Evolutionary conservation across 2,329 filamentous ascomycete species (phyloP), one percentile per base, ranked within the genome.

Genomic region (Beauveria caledonica): DNA sequence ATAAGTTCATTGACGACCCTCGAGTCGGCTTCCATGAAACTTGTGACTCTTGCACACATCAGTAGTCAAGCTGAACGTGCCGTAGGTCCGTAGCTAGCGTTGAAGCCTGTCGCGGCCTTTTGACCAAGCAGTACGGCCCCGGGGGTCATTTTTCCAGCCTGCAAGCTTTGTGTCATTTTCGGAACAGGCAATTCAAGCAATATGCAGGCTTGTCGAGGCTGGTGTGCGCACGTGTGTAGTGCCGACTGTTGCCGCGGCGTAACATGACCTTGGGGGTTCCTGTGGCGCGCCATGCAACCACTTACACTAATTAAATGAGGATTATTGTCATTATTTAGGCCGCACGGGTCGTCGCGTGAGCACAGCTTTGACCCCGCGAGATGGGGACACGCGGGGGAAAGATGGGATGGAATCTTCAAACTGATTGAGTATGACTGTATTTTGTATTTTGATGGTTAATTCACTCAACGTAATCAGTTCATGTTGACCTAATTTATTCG

Each of bases 261-360:
- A 56, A 56, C 53, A 56, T 56, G 53, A 56, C 42, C 48, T 56
- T n/a, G n/a, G n/a, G 42, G 11, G 10, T 23, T 48, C 7, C 42
- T 56, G 53, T 33, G 53, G 53, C 53, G 52, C 52, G 42, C 53
- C 42, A 46, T 48, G 53, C 53, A 56, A 48, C 53, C 53, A 56
- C 53, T 56, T n/a, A n/a, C n/a, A n/a, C n/a, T n/a, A n/a, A n/a
- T 55, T 56, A 42, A n/a, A 15, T 40, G 23, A 56, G 21, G 23
- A n/a, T 44, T 40, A 33, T 46, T n/a, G n/a, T n/a, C n/a, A n/a
- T n/a, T n/a, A n/a, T n/a, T n/a, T 44, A 10, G 19, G 13, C 25
- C n/a, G 27, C 19, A 13, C 53, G 29, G 29, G 29, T 33, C 53
- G 29, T 56, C 53, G 53, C 53, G 53, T 56, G 53, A 56, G 29